These are phyloP conservation scores for Claviceps humidiphila DNA, from an alignment of 2,329 filamentous ascomycete genomes.

Conservation along the genomic window DNA sequence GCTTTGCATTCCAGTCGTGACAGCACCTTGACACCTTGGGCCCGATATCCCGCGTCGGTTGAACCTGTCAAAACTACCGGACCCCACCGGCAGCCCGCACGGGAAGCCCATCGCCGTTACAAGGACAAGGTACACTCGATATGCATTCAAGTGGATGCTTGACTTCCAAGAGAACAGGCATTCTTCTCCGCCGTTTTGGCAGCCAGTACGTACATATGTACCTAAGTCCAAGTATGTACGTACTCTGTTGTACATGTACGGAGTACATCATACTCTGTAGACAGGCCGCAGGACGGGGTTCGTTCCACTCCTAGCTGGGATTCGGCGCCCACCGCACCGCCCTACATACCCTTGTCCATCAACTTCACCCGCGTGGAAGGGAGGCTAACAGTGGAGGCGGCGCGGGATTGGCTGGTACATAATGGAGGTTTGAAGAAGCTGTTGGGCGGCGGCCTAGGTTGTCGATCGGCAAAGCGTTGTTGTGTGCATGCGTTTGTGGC, in stretches of 20 bases:
- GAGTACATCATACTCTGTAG: not conserved
- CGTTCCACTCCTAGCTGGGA: not conserved
- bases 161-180: not conserved
- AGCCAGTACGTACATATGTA: not conserved
- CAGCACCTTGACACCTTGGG: conserved; percentile 2
- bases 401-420: conserved; percentile 1
- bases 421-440: conserved; percentile 1
- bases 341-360: not conserved
- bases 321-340: not conserved
- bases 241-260: no score
- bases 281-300: not conserved
- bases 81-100: conserved; percentile 2
- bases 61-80: conserved; percentile 4
- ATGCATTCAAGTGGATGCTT: not conserved
- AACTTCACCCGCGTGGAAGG: not conserved
- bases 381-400: not conserved
- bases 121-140: not conserved
- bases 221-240: no score
- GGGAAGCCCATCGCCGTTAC: not conserved
- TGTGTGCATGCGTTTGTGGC: not conserved
- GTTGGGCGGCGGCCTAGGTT: not conserved
- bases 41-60: conserved; percentile 3
- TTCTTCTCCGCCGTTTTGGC: not conserved
- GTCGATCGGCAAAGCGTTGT: not conserved
- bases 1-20: conserved; percentile 8